Evolutionary conservation across 345 rosid species (phyloP).

Genomic region (Orychophragmus violaceus): DNA sequence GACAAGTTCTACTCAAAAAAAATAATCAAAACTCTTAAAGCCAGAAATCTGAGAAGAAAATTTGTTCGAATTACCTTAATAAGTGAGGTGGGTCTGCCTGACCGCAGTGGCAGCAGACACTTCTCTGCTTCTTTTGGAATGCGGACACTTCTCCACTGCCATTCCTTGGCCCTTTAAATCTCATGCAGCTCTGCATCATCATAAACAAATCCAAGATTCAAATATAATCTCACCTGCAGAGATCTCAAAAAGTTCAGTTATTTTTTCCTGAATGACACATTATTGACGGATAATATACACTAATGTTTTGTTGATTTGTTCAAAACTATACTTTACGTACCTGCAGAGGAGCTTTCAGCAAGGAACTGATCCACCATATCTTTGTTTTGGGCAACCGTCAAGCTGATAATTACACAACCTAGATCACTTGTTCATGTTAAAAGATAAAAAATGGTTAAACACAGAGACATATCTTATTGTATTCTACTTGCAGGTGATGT

Average conservation of each 20-base stretch:
- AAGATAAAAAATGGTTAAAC: no score
- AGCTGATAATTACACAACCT: slow-evolving; percentile 36
- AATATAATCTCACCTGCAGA: not conserved
- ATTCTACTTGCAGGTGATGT: slow-evolving; percentile 91
- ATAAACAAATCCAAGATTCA: not conserved
- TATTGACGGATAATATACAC: no score
- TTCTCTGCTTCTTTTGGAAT: no score
- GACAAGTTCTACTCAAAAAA: no score
- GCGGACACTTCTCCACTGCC: slow-evolving; percentile 78
- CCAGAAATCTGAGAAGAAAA: no score
- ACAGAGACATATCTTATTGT: not conserved
- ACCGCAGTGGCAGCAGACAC: no score
- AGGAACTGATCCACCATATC: slow-evolving; percentile 72
- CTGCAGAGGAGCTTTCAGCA: slow-evolving; percentile 59
- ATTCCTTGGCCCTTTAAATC: slow-evolving; percentile 56
- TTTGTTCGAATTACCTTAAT: no score
- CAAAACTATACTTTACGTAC: slow-evolving; percentile 25
- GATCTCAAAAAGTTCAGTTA: not conserved
- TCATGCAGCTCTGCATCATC: slow-evolving; percentile 53
- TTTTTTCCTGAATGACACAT: not conserved
- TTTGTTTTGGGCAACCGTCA: slow-evolving; percentile 91
- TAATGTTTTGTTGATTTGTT: not conserved
- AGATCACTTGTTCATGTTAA: not conserved
- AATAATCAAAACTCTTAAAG: no score
- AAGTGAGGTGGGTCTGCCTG: no score